phyloP scores from a whole-genome alignment of 176 grass and related monocot genomes.

The maize (Zea mays) region Zm-B73-REFERENCE-NAM-5.0 NC_050100.1:192757001-192757500 shows the following conservation, averaged over 20 bases:
- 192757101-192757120: slow-evolving; percentile 97
- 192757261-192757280: slow-evolving; percentile 84
- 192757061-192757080: slow-evolving; percentile 98
- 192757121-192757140: slow-evolving; percentile 98
- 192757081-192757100: slow-evolving; percentile 89
- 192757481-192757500: slow-evolving; percentile 71
- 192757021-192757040: slow-evolving; percentile 98
- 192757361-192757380: slow-evolving; percentile 13
- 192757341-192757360: not conserved
- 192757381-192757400: slow-evolving; percentile 25
- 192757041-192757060: slow-evolving; percentile 94
- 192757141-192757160: slow-evolving; percentile 93
- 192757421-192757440: slow-evolving; percentile 73
- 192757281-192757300: slow-evolving; percentile 89
- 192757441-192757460: slow-evolving; percentile 87
- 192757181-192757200: slow-evolving; percentile 26
- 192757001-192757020: slow-evolving; percentile 99
- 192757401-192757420: slow-evolving; percentile 88
- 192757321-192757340: not conserved
- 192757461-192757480: slow-evolving; percentile 94
- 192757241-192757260: slow-evolving; percentile 87
- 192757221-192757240: slow-evolving; percentile 40
- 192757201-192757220: slow-evolving; percentile 22
- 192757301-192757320: slow-evolving; percentile 17
- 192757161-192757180: slow-evolving; percentile 29